Conservation (phyloP, 192 early-diverging fungal genomes). For the Obelidium mucronatum region DNA sequence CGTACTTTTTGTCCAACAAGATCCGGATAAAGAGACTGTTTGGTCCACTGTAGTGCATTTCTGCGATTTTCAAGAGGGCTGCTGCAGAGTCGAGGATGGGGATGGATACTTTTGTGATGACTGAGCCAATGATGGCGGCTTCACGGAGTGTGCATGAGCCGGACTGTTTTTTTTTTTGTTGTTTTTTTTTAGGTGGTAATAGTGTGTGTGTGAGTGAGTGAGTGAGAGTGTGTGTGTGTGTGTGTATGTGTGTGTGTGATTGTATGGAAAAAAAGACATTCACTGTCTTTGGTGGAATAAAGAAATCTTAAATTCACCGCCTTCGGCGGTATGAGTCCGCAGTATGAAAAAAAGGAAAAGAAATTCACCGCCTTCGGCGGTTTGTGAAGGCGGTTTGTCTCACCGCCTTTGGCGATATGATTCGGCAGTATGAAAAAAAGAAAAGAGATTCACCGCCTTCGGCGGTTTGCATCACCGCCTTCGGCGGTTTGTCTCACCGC, state of each 20-base stretch:
- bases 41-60: slow-evolving; percentile 98
- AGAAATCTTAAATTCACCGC: too few species aligned
- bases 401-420: not conserved
- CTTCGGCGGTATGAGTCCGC: too few species aligned
- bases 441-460: too few species aligned
- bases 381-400: not conserved
- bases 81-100: slow-evolving; percentile 96
- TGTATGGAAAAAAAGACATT: slow-evolving; percentile 1
- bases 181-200: not conserved
- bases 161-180: slow-evolving; percentile 23
- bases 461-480: too few species aligned
- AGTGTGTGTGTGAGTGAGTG: not conserved
- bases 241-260: not conserved
- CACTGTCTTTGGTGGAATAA: too few species aligned
- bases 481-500: too few species aligned
- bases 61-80: slow-evolving; percentile 88
- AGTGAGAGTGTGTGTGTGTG: not conserved
- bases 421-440: too few species aligned
- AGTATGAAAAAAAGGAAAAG: too few species aligned
- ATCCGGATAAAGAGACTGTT: slow-evolving; percentile 95
- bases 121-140: slow-evolving; percentile 93
- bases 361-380: too few species aligned
- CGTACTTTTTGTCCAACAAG: slow-evolving; percentile 97
- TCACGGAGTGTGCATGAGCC: slow-evolving; percentile 92
- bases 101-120: slow-evolving; percentile 91